phyloP scores from a whole-genome alignment of 2,329 filamentous ascomycete genomes.

The Setomelanomma holmii region DNA sequence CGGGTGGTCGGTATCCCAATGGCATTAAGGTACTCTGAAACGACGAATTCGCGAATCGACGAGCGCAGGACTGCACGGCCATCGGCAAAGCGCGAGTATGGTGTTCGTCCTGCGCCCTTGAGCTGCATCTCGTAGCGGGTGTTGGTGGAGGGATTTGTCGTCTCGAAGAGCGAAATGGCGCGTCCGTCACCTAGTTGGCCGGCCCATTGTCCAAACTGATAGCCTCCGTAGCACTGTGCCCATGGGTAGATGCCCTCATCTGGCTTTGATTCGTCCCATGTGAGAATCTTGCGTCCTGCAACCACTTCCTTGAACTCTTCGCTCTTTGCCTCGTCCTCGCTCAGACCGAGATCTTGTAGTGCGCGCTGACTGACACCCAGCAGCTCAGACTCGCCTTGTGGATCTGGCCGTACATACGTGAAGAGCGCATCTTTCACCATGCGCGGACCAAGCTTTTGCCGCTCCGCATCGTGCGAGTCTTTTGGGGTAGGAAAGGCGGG shows the following conservation, averaged over 20 bases:
- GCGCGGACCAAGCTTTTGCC: conserved; percentile 78
- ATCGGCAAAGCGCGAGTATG: conserved; percentile 95
- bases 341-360: conserved; percentile 80
- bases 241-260: conserved; percentile 81
- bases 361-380: conserved; percentile 81
- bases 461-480: conserved; percentile 80
- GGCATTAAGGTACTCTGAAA: conserved; percentile 87
- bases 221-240: conserved; percentile 96
- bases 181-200: conserved; percentile 94
- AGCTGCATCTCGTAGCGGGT: conserved; percentile 87
- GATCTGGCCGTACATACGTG: conserved; percentile 87
- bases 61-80: conserved; percentile 92
- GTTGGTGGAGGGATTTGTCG: conserved; percentile 75
- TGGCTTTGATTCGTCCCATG: conserved; percentile 70
- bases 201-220: conserved; percentile 79
- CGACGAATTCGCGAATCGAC: conserved; percentile 92
- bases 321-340: conserved; percentile 69
- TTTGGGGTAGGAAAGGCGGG: conserved; percentile 79
- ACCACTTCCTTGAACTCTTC: conserved; percentile 79
- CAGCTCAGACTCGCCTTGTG: conserved; percentile 75
- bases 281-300: conserved; percentile 81
- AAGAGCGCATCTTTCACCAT: conserved; percentile 85
- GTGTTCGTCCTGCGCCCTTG: conserved; percentile 91
- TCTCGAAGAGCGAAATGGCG: conserved; percentile 93
- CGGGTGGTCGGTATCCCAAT: conserved; percentile 86